Evolutionary conservation across 2,329 filamentous ascomycete genomes (phyloP), one percentile per base, ranked within the genome.

Genomic region (Pseudopyrenochaeta lycopersici): DNA sequence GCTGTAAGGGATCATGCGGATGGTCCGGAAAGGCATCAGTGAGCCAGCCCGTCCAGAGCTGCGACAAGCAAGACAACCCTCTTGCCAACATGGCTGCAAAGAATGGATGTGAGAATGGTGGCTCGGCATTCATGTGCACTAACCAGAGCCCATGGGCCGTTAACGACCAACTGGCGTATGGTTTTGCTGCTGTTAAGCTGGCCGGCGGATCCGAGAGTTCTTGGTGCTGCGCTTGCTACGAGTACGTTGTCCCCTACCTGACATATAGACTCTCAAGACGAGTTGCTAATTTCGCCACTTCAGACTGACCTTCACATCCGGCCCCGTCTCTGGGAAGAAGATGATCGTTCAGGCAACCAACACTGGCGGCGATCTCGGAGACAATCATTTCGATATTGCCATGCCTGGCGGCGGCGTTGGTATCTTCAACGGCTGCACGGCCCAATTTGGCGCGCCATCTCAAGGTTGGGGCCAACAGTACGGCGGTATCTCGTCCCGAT

Each of bases 1-100:
- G 88, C 79, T 90, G 88, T 78, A 90, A 91, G 77, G 83, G 86
- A 23, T 87, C 85, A 14, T 90, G 87, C 71, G 80, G 82, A 9
- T 82, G 87, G 87, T 64, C 78, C 7, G 81, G 76, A 52, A 89
- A 89, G 67, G 84, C 83, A 2, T 61, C 78, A 32, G 81, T 86
- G 70, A 79, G 74, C 62, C 65, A 74, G 47, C 82, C 85, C 15
- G 82, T 86, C 49, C 72, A 74, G 33, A 84, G 81, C 42, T 88
- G 86, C 73, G 79, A 84, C 73, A 81, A 77, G 63, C 76, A 78
- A 52, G 84, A 88, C 77, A 80, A 81, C 52, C 83, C 82, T 3
- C 73, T 89, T 46, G 74, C 77, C 39, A 77, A 86, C 67, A 73
- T 79, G 64, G 77, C 80, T 52, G 80, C 81, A 3, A 75, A 68